Conservation (phyloP, 2,329 filamentous ascomycete species). For the Xylariaceae sp. region DNA sequence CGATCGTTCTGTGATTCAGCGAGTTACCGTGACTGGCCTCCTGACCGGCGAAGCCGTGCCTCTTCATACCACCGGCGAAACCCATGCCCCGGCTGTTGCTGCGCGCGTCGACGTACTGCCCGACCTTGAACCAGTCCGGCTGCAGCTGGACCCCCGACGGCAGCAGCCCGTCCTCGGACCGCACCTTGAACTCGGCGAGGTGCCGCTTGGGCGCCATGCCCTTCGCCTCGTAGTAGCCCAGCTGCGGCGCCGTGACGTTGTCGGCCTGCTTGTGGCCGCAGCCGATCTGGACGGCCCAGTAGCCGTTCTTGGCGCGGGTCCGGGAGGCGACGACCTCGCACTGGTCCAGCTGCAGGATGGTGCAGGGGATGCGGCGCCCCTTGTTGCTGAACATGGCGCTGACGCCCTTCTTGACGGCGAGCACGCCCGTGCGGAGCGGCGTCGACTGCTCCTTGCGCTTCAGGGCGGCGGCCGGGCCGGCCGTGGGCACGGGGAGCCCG, state of each 20-base stretch:
- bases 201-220: slow-evolving; percentile 79
- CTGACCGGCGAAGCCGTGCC: slow-evolving; percentile 85
- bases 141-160: slow-evolving; percentile 70
- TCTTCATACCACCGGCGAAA: slow-evolving; percentile 97
- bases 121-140: slow-evolving; percentile 87
- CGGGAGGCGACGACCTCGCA: slow-evolving; percentile 88
- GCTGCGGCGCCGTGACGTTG: slow-evolving; percentile 75
- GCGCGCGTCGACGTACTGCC: slow-evolving; percentile 85
- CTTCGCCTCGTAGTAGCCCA: slow-evolving; percentile 84
- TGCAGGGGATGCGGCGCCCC: slow-evolving; percentile 76
- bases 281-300: slow-evolving; percentile 91
- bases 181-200: slow-evolving; percentile 84
- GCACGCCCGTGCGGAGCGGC: slow-evolving; percentile 69
- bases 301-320: slow-evolving; percentile 75
- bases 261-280: slow-evolving; percentile 66
- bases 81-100: slow-evolving; percentile 81
- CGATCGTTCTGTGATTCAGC: slow-evolving; percentile 86
- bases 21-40: slow-evolving; percentile 93
- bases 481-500: slow-evolving; percentile 52
- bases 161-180: slow-evolving; percentile 65
- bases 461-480: slow-evolving; percentile 58
- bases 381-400: slow-evolving; percentile 80
- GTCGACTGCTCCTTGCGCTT: slow-evolving; percentile 54
- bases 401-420: slow-evolving; percentile 94
- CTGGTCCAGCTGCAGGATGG: slow-evolving; percentile 87